Evolutionary conservation across 805 yeast genomes (phyloP).

Genomic region (Schwanniomyces yamadae): DNA sequence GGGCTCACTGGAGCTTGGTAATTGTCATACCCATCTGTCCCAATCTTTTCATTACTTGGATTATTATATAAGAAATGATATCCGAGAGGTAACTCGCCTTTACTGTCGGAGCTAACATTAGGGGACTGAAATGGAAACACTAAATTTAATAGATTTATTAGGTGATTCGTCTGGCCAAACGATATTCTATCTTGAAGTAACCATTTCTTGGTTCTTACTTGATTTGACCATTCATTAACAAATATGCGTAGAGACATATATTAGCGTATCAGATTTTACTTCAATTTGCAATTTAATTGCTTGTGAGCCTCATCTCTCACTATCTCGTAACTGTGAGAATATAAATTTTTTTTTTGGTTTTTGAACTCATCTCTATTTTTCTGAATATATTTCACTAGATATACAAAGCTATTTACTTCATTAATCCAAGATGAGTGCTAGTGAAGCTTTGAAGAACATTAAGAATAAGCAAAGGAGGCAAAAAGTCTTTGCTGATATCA

Average conservation of each 20-base stretch:
- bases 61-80: constrained; percentile 69
- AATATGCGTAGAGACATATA: not conserved
- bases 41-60: constrained; percentile 50
- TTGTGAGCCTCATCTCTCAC: constrained; percentile 2
- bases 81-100: constrained; percentile 50
- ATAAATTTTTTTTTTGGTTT: constrained; percentile 1
- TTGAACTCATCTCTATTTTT: constrained; percentile 1
- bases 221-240: constrained; percentile 18
- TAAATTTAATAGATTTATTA: constrained; percentile 14
- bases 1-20: constrained; percentile 61
- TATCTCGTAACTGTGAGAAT: too few relatives aligned
- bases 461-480: constrained; percentile 81
- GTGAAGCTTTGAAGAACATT: constrained; percentile 42
- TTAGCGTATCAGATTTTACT: not conserved
- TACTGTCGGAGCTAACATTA: too few relatives aligned
- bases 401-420: not conserved
- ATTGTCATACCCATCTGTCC: constrained; percentile 77
- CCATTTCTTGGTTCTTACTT: constrained; percentile 18
- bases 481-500: constrained; percentile 68
- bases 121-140: constrained; percentile 9
- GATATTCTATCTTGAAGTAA: constrained; percentile 19
- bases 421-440: constrained; percentile 19
- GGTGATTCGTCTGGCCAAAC: constrained; percentile 18
- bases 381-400: not conserved
- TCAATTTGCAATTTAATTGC: not conserved